Conservation (phyloP, 2,329 filamentous ascomycete species). For the Epichloe sp. region DNA sequence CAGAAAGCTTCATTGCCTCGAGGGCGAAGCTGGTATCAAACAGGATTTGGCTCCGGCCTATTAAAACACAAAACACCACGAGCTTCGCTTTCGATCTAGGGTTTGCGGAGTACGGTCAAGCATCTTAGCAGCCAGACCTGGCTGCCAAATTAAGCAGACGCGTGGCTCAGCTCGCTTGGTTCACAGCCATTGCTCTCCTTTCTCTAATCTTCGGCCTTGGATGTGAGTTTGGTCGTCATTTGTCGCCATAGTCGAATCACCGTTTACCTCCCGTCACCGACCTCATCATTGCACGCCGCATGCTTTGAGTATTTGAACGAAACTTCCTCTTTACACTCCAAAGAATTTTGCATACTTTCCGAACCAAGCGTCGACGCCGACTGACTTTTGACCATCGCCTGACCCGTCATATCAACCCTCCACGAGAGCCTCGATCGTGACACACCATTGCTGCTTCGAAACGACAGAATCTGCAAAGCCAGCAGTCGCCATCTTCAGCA, state of each 20-base stretch:
- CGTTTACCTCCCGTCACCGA: not conserved
- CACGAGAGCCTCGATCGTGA: not conserved
- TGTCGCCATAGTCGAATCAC: not conserved
- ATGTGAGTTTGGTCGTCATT: not conserved
- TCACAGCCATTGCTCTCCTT: not conserved
- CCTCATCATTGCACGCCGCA: not conserved
- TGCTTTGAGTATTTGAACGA: not conserved
- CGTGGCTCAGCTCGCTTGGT: not conserved
- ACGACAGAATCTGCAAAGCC: not conserved
- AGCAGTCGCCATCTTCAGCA: not conserved
- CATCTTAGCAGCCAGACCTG: not conserved
- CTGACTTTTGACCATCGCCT: not conserved
- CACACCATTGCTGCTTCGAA: not conserved
- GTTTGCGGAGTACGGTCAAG: not conserved
- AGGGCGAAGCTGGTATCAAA: too few species aligned
- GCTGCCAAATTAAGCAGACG: not conserved
- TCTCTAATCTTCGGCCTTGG: not conserved
- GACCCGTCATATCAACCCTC: not conserved
- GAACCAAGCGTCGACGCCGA: not conserved
- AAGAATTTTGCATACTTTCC: not conserved
- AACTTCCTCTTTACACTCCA: not conserved
- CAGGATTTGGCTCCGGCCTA: too few species aligned
- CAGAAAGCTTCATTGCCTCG: not conserved
- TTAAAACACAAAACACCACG: not conserved
- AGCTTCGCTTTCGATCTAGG: not conserved